phyloP scores from a whole-genome alignment of 345 rosid genomes.

The Diplotaxis tenuifolia region DNA sequence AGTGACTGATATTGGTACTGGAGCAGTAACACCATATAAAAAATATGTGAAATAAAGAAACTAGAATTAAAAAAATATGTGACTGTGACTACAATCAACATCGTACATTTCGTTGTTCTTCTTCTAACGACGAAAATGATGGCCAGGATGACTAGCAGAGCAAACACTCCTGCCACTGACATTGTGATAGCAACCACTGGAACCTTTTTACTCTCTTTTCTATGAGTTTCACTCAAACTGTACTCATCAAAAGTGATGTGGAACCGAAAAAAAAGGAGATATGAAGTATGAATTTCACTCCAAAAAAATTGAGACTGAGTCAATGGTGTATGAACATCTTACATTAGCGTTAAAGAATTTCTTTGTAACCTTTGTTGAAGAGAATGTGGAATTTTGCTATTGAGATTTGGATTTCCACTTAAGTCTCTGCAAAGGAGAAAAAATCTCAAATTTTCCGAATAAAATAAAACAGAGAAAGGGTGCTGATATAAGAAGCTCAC shows the following conservation, averaged over 20 bases:
- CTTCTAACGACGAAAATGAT: conserved; percentile 9
- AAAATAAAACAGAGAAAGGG: not conserved
- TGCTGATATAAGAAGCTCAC: conserved; percentile 40
- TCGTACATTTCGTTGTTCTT: not conserved
- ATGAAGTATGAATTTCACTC: too few species aligned
- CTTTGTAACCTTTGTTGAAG: not conserved
- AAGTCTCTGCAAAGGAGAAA: conserved; percentile 19
- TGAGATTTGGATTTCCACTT: conserved; percentile 13
- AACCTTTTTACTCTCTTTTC: not conserved
- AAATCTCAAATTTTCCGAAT: not conserved
- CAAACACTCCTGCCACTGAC: not conserved
- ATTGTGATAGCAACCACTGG: conserved; percentile 2
- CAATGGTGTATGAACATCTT: conserved; percentile 13
- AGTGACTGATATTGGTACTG: not conserved
- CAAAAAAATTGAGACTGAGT: not conserved
- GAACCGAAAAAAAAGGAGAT: not conserved
- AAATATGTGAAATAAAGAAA: too few species aligned
- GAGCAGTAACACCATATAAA: too few species aligned
- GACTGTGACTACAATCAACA: too few species aligned
- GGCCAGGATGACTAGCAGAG: conserved; percentile 19
- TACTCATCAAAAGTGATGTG: not conserved
- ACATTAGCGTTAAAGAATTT: conserved; percentile 21
- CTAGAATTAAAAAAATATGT: too few species aligned
- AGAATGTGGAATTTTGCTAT: conserved; percentile 11
- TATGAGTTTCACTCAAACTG: not conserved